phyloP scores from a whole-genome alignment of 2,329 filamentous ascomycete species.

The Tolypocladium ophioglossoides region DNA sequence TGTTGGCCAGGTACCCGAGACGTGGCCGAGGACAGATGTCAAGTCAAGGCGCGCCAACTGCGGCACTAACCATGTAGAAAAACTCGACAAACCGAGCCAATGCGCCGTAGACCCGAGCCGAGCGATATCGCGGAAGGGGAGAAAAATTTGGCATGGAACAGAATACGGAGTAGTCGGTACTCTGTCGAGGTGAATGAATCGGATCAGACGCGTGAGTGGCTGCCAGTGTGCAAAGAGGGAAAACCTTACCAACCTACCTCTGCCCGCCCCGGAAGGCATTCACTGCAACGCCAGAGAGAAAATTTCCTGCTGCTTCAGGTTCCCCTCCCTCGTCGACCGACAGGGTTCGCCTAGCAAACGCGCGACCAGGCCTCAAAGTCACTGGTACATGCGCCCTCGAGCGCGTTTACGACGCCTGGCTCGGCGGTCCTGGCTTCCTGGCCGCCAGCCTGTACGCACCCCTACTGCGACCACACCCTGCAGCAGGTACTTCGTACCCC shows the following conservation, averaged over 20 bases:
- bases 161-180: not conserved
- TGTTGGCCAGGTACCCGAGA: not conserved
- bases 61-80: not conserved
- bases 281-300: not conserved
- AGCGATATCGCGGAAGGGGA: not conserved
- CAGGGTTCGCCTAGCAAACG: constrained; percentile 6
- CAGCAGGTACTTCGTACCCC: constrained; percentile 1
- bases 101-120: constrained; percentile 11
- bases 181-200: constrained; percentile 7
- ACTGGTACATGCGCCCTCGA: constrained; percentile 11
- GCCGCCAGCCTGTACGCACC: not conserved
- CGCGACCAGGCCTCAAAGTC: constrained; percentile 10
- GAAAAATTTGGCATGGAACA: not conserved
- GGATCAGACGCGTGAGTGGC: not conserved
- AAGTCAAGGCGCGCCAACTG: not conserved
- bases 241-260: not conserved
- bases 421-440: constrained; percentile 3
- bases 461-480: not conserved
- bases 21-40: not conserved
- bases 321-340: not conserved
- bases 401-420: constrained; percentile 10
- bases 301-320: not conserved
- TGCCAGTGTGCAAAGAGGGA: not conserved
- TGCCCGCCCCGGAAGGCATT: not conserved
- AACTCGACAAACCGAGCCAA: not conserved